Evolutionary conservation across 805 yeast genomes (phyloP).

Genomic region (Metschnikowia similis): DNA sequence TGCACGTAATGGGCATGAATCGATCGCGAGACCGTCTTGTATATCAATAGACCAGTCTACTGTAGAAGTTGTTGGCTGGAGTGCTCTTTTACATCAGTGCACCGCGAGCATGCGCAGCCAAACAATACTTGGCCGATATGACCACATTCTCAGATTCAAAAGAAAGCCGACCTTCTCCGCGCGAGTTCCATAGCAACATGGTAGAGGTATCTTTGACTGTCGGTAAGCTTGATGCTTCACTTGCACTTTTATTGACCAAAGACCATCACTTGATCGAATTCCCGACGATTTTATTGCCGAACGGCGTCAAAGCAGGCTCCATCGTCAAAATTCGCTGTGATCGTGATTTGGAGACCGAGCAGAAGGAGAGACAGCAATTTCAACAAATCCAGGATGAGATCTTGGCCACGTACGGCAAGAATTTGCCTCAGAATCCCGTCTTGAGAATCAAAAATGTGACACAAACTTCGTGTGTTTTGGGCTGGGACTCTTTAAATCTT

Average conservation of each 20-base stretch:
- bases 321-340: conserved; percentile 83
- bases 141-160: not conserved
- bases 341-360: conserved; percentile 66
- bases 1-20: not conserved
- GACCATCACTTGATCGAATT: conserved; percentile 95
- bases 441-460: conserved; percentile 74
- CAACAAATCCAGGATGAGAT: conserved; percentile 68
- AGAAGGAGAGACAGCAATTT: conserved; percentile 54
- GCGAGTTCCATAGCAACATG: conserved; percentile 35
- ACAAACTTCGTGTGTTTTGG: conserved; percentile 90
- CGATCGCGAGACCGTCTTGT: not conserved
- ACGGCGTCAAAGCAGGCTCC: conserved; percentile 87
- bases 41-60: not conserved
- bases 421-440: conserved; percentile 67
- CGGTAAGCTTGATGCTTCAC: conserved; percentile 91
- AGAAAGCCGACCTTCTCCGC: not conserved
- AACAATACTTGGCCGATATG: not conserved
- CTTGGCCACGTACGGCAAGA: conserved; percentile 63
- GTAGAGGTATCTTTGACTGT: conserved; percentile 92
- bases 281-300: conserved; percentile 91
- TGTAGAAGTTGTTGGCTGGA: not conserved
- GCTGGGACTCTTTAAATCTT: conserved; percentile 83
- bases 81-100: conserved; percentile 2
- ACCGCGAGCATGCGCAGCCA: conserved; percentile 3
- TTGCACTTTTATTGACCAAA: conserved; percentile 83